Evolutionary conservation across 345 rosid genomes (phyloP).

Genomic region (Microcos paniculata): DNA sequence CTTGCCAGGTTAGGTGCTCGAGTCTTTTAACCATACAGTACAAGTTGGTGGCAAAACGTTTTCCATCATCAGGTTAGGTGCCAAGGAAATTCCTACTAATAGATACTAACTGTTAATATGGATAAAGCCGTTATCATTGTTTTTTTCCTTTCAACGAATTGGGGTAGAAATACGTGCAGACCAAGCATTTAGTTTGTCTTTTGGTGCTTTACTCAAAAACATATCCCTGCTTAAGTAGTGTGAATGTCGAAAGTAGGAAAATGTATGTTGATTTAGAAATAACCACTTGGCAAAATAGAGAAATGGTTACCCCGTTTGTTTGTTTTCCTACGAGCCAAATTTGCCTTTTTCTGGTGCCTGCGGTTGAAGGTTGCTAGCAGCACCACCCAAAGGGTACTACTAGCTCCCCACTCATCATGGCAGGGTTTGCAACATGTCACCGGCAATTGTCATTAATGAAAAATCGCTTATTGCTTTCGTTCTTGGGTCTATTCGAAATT

Average conservation of each 20-base stretch:
- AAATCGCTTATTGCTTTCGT: not conserved
- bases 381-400: not conserved
- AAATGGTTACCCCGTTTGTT: slow-evolving; percentile 4
- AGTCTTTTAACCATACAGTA: not conserved
- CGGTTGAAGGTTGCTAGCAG: not conserved
- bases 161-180: slow-evolving; percentile 2
- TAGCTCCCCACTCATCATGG: not conserved
- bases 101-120: not conserved
- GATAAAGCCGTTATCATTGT: not conserved
- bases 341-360: not conserved
- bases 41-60: slow-evolving; percentile 12
- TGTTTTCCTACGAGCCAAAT: not conserved
- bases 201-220: not conserved
- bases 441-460: not conserved
- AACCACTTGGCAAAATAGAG: slow-evolving; percentile 1
- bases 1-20: not conserved
- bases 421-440: not conserved
- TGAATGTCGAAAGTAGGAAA: slow-evolving; percentile 5
- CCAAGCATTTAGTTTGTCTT: not conserved
- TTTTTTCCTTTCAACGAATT: not conserved
- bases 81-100: not conserved
- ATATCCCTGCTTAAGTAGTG: not conserved
- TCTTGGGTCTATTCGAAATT: slow-evolving; percentile 1
- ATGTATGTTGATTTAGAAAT: not conserved
- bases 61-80: slow-evolving; percentile 7